Conservation (phyloP, 169 alveolate species). For the Cryptosporidium tyzzeri region DNA sequence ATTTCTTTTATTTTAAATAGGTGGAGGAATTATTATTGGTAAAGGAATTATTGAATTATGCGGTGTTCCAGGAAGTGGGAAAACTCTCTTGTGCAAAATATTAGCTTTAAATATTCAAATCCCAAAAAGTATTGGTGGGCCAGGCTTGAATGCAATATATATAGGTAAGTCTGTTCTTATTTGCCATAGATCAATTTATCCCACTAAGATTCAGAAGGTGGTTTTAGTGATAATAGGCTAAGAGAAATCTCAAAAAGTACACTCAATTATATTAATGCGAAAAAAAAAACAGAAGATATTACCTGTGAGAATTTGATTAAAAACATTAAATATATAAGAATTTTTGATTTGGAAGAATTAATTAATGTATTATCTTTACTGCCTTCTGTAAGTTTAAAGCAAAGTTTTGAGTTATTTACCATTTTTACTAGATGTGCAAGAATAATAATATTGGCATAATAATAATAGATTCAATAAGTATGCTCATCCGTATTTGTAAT, state of each 20-base stretch:
- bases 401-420: neutral
- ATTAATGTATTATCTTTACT: conserved; percentile 2
- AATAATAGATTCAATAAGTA: conserved; percentile 72
- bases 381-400: conserved; percentile 34
- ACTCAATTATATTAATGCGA: conserved; percentile 10
- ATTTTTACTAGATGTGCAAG: conserved; percentile 28
- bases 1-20: conserved; percentile 1
- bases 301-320: conserved; percentile 9
- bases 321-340: conserved; percentile 35
- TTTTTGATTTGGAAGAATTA: conserved; percentile 58
- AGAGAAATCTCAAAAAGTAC: conserved; percentile 44
- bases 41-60: conserved; percentile 71
- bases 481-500: conserved; percentile 69
- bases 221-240: conserved; percentile 45
- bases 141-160: conserved; percentile 58
- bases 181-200: neutral
- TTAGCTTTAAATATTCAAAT: conserved; percentile 68
- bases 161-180: conserved; percentile 21
- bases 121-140: conserved; percentile 72
- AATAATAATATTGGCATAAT: conserved; percentile 50
- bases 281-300: neutral
- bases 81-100: conserved; percentile 49
- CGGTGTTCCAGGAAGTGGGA: conserved; percentile 71
- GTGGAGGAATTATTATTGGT: conserved; percentile 72
- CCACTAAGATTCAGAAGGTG: conserved; percentile 50